Evolutionary conservation across 345 rosid species (phyloP).

Genomic region (Linum trigynum): DNA sequence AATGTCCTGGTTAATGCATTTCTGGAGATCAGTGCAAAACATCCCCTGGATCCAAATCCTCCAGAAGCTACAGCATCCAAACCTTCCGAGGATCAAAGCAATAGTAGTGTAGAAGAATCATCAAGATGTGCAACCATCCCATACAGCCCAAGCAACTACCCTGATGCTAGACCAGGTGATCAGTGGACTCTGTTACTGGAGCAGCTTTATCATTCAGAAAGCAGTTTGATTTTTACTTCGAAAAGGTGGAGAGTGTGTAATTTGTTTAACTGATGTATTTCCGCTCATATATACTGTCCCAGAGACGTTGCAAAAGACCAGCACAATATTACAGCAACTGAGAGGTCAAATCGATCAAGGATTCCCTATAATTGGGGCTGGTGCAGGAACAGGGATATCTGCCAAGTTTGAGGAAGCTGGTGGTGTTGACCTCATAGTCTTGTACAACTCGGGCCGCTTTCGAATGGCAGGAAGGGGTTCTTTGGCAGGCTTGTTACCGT

Average conservation of each 20-base stretch:
- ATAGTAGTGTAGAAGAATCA: conserved; percentile 13
- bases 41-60: conserved; percentile 18
- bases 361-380: conserved; percentile 84
- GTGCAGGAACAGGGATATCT: conserved; percentile 98
- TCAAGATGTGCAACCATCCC: conserved; percentile 30
- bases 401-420: conserved; percentile 99
- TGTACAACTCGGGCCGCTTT: conserved; percentile 94
- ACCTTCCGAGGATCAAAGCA: conserved; percentile 21
- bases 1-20: conserved; percentile 66
- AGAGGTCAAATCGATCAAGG: conserved; percentile 61
- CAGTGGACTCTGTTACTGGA: neutral
- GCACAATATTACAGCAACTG: conserved; percentile 47
- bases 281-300: conserved; percentile 15
- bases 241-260: neutral
- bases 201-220: neutral
- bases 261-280: no score
- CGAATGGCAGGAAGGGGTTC: conserved; percentile 99
- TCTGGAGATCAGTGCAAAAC: conserved; percentile 44
- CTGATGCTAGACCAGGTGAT: conserved; percentile 80
- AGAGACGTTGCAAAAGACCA: conserved; percentile 75
- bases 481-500: conserved; percentile 81
- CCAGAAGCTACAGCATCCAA: conserved; percentile 18
- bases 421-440: conserved; percentile 75
- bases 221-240: neutral
- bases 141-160: conserved; percentile 60